phyloP scores from a whole-genome alignment of 164 flowering plant species.

The Dillenia suffruticosa region DNA sequence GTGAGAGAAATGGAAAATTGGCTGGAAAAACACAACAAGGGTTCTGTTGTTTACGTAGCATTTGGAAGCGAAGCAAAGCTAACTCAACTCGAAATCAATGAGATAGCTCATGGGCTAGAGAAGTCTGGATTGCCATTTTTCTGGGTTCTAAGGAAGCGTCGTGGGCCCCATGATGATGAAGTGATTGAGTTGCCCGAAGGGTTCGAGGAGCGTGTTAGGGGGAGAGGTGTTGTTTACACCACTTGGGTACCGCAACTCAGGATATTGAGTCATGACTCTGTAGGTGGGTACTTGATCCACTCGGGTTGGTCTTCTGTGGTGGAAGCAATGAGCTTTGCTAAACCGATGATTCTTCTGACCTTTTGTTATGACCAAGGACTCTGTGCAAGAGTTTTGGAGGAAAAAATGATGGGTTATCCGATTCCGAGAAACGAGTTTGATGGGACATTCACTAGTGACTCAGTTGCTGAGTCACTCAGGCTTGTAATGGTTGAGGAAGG shows the following conservation, averaged over 20 bases:
- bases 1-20: slow-evolving; percentile 13
- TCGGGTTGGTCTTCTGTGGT: slow-evolving; percentile 24
- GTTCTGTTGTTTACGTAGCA: slow-evolving; percentile 27
- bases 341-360: slow-evolving; percentile 13
- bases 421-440: slow-evolving; percentile 14
- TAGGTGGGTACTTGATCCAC: slow-evolving; percentile 23
- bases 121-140: slow-evolving; percentile 26
- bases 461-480: slow-evolving; percentile 15
- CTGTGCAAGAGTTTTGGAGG: slow-evolving; percentile 15
- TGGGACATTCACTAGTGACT: slow-evolving; percentile 15
- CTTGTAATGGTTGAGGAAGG: slow-evolving; percentile 7
- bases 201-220: slow-evolving; percentile 19
- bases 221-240: slow-evolving; percentile 17
- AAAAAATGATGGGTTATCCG: slow-evolving; percentile 9
- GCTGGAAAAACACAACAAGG: slow-evolving; percentile 16
- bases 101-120: slow-evolving; percentile 30
- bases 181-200: slow-evolving; percentile 19
- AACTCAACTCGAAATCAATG: slow-evolving; percentile 14
- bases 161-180: not conserved
- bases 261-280: slow-evolving; percentile 27
- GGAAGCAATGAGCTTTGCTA: slow-evolving; percentile 11
- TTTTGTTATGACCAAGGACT: slow-evolving; percentile 13
- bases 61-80: slow-evolving; percentile 23
- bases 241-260: slow-evolving; percentile 26
- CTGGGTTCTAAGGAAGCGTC: slow-evolving; percentile 22